These are phyloP conservation scores for Plasmodiophora brassicae DNA, from an alignment of 208 protist species.

Conservation along the genomic window DNA sequence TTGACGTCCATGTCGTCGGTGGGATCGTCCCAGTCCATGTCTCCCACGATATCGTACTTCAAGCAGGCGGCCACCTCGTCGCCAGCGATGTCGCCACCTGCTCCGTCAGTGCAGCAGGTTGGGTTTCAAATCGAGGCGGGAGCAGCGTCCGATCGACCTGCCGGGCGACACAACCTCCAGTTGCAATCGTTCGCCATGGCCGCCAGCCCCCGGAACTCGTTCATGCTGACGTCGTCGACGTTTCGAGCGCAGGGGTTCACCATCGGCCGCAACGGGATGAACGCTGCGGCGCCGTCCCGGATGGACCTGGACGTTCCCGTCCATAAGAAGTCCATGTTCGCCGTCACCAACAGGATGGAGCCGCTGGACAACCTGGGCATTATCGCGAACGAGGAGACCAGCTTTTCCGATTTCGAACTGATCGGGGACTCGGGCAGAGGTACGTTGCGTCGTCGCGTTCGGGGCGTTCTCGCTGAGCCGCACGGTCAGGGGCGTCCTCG, in stretches of 20 bases:
- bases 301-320: neutral
- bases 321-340: neutral
- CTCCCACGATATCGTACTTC: no score
- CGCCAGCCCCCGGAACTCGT: neutral
- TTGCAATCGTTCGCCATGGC: neutral
- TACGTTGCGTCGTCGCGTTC: no score
- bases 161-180: no score
- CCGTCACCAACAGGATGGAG: neutral
- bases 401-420: neutral
- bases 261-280: neutral
- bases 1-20: no score
- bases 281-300: neutral
- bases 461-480: no score
- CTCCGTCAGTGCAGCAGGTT: no score
- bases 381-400: neutral
- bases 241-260: neutral
- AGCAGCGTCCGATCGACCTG: no score
- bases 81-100: no score
- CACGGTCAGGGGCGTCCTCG: neutral
- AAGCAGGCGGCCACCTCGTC: no score
- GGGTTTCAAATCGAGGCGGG: no score
- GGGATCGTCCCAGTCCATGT: no score
- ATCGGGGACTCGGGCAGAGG: neutral
- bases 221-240: neutral
- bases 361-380: neutral